These are phyloP conservation scores for Sordaria brevicollis DNA, from an alignment of 495 filamentous ascomycete genomes.

Conservation along the genomic window DNA sequence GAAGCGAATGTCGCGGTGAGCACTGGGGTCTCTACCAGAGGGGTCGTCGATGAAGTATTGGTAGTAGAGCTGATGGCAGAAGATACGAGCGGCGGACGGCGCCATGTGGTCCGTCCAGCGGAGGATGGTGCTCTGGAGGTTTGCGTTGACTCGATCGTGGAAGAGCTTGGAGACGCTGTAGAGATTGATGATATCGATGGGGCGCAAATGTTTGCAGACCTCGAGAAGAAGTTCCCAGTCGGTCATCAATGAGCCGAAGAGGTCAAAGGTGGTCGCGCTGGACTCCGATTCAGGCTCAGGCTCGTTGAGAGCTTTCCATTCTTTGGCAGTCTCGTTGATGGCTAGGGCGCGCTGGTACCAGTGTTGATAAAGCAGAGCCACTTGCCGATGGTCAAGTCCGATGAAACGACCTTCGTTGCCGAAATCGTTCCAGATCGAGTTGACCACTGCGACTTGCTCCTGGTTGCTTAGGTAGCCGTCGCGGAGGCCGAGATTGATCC, in stretches of 20 bases:
- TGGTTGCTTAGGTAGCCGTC: neutral
- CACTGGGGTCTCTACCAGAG: constrained; percentile 11
- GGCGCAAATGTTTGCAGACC: constrained; percentile 38
- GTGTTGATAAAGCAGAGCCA: neutral
- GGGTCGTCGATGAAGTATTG: constrained; percentile 42
- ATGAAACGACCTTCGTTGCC: neutral
- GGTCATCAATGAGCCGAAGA: constrained; percentile 39
- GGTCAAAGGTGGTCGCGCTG: constrained; percentile 25
- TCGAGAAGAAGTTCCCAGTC: constrained; percentile 39
- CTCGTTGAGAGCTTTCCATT: constrained; percentile 1
- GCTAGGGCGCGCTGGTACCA: neutral
- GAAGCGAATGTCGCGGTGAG: constrained; percentile 7
- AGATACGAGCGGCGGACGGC: constrained; percentile 36
- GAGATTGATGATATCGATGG: constrained; percentile 42
- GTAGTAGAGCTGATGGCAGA: constrained; percentile 40
- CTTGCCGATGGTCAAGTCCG: neutral
- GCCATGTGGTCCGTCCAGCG: constrained; percentile 23
- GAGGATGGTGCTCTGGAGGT: constrained; percentile 29
- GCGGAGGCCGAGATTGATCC: neutral
- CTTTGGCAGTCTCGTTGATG: constrained; percentile 2
- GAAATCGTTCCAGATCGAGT: neutral
- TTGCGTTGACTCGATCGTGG: constrained; percentile 37
- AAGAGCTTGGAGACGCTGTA: constrained; percentile 49
- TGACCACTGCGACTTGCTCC: neutral
- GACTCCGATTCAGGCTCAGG: neutral